phyloP scores from a whole-genome alignment of 805 yeast species.

The Cyberlindnera amylophila region DNA sequence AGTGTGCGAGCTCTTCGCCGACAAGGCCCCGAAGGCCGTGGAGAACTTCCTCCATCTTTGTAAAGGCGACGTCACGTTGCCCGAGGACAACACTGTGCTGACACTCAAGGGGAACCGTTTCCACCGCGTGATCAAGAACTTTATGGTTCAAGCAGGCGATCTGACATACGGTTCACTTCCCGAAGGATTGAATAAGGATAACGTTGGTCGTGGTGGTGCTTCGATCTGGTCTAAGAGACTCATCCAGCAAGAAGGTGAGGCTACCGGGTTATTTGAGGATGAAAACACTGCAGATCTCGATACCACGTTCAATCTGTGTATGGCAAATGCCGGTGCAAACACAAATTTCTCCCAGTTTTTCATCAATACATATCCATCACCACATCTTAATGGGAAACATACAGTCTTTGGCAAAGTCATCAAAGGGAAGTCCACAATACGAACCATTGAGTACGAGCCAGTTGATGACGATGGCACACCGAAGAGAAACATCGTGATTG shows the following conservation, averaged over 20 bases:
- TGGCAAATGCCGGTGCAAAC: constrained; percentile 57
- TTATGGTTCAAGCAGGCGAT: constrained; percentile 71
- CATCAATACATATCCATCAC: constrained; percentile 62
- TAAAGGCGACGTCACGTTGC: constrained; percentile 29
- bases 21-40: constrained; percentile 54
- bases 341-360: constrained; percentile 68
- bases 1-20: constrained; percentile 48
- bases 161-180: constrained; percentile 36
- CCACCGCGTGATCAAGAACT: constrained; percentile 63
- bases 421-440: constrained; percentile 64
- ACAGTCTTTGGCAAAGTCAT: constrained; percentile 71
- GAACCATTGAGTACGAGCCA: constrained; percentile 55
- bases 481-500: constrained; percentile 41
- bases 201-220: constrained; percentile 41
- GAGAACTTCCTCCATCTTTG: constrained; percentile 49
- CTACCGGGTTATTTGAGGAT: constrained; percentile 44
- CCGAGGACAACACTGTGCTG: constrained; percentile 24
- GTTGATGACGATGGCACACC: constrained; percentile 44
- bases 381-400: constrained; percentile 74
- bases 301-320: constrained; percentile 49
- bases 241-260: constrained; percentile 22
- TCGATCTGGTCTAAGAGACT: constrained; percentile 33
- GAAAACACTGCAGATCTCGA: constrained; percentile 50
- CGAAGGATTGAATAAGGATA: constrained; percentile 24
- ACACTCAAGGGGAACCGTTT: constrained; percentile 45